A percentile compares a stretch with the other conserved stretches of the same genome.
Conservation (phyloP, 257 asterid genomes). For the Petunia axillaris region DNA sequence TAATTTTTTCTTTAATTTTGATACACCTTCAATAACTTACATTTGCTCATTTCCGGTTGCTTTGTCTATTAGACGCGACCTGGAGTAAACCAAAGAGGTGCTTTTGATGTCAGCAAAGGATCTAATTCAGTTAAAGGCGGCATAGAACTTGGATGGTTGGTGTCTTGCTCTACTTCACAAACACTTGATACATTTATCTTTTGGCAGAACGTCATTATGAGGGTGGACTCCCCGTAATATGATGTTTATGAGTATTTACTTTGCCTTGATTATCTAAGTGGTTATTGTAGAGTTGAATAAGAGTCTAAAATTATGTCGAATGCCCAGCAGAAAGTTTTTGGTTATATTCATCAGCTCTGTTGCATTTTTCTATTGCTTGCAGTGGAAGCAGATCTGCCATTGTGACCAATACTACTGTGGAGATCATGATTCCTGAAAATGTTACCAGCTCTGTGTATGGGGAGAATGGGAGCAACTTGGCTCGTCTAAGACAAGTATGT, state of each 20-base stretch:
- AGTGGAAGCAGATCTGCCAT: conserved; percentile 57
- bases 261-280: not conserved
- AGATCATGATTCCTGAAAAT: conserved; percentile 60
- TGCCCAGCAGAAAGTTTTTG: not conserved
- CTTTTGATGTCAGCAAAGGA: conserved; percentile 40
- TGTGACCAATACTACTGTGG: conserved; percentile 61
- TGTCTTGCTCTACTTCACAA: conserved; percentile 25
- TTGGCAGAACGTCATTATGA: not conserved
- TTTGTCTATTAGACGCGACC: conserved; percentile 42
- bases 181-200: not conserved
- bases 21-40: conserved; percentile 19
- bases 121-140: conserved; percentile 50
- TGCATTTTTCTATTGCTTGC: conserved; percentile 31
- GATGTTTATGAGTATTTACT: not conserved
- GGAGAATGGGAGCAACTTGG: conserved; percentile 63
- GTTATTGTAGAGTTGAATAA: not conserved
- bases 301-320: not conserved
- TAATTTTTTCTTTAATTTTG: conserved; percentile 24
- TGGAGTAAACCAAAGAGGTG: conserved; percentile 42
- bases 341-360: not conserved
- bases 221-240: conserved; percentile 5
- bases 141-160: conserved; percentile 63
- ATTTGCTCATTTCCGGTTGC: conserved; percentile 26
- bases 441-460: conserved; percentile 59
- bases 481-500: conserved; percentile 67